phyloP scores from a whole-genome alignment of 1,284 basidiomycete genomes.

The Fistulinella cinereoalba region DNA sequence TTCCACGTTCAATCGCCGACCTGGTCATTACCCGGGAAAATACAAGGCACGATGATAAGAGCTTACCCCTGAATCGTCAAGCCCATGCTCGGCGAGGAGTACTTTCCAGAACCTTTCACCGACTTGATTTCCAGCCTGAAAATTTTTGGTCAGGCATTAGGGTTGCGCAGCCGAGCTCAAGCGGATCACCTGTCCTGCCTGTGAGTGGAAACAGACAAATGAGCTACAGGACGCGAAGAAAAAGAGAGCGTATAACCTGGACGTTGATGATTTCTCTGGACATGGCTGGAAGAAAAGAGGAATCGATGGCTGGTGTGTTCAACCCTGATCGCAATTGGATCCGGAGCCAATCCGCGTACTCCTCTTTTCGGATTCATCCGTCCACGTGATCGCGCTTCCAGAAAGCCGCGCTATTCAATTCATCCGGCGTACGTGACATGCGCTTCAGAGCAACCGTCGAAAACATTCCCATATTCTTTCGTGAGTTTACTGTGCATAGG shows the following conservation, averaged over 20 bases:
- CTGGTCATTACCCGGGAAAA: constrained; percentile 29
- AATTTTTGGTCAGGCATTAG: constrained; percentile 17
- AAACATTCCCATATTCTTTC: constrained; percentile 58
- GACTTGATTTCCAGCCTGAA: constrained; percentile 55
- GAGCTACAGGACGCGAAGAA: not conserved
- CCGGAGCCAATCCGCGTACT: constrained; percentile 4
- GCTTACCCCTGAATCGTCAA: constrained; percentile 67
- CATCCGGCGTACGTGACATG: constrained; percentile 40
- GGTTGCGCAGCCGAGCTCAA: not conserved
- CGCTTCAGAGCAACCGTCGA: constrained; percentile 63
- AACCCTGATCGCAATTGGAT: not conserved
- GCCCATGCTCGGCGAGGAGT: constrained; percentile 94
- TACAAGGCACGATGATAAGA: constrained; percentile 4
- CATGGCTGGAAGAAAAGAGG: constrained; percentile 34
- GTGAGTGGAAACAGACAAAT: constrained; percentile 3
- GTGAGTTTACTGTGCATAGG: constrained; percentile 38
- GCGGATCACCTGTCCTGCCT: constrained; percentile 59
- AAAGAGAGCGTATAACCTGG: constrained; percentile 42
- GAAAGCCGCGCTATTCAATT: not conserved
- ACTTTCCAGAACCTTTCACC: constrained; percentile 99
- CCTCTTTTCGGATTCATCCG: constrained; percentile 16
- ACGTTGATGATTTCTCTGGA: constrained; percentile 65
- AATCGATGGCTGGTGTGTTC: not conserved
- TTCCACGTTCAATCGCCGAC: constrained; percentile 7
- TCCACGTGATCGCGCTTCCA: constrained; percentile 25